Base-by-base conservation (phyloP, 371 early-diverging fungal genomes). In the Syncephalis plumigaleata region DNA sequence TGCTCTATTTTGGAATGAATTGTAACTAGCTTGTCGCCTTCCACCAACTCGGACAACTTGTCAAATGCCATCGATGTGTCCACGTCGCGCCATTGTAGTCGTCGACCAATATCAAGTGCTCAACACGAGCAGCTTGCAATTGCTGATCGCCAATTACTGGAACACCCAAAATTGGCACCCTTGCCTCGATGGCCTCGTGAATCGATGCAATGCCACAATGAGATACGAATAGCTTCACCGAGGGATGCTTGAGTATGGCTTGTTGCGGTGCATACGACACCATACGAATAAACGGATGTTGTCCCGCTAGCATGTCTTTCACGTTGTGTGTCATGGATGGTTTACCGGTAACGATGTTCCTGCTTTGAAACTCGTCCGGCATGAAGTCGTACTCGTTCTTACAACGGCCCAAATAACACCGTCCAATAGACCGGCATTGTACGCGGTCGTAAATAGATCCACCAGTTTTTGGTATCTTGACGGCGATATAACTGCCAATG, bases 121-220 rank as follows among this genome's bases (percentile, higher is more conserved):
- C 31, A 31, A 31, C 31, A 11, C 11, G 31, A 4, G 11, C 4
- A 7, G 31, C 31, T 31, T 7, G 31, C 31, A 7, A 11, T 13
- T 54, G 54, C 38, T 67, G 65, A 38, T 67, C 68, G 1, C 55
- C 63, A 47, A 65, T 60, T 21, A 58, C 65, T 0, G 65, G 68
- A 23, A 44, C 54, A 4, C 63, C 46, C 16, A 61, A 42, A 21
- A 65, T 20, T 2, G 57, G 61, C 25, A 43, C 50, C 11, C 60
- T 57, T 36, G 45, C 18, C 25, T 54, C 58, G 0, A 61, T 42
- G 0, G 59, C 56, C 50, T 67, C 68, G 21, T 53, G 53, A 8
- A 61, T 23, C 13, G 61, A 61, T 3, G 51, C 56, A 2, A 53
- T 52, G 16, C 68, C 68, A 7, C 68, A 61, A 38, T 65, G 64